A percentile compares a stretch with the other conserved stretches of the same genome.
phyloP scores from a whole-genome alignment of 148 eudicot genomes.

The Rhododendron ovatum region DNA sequence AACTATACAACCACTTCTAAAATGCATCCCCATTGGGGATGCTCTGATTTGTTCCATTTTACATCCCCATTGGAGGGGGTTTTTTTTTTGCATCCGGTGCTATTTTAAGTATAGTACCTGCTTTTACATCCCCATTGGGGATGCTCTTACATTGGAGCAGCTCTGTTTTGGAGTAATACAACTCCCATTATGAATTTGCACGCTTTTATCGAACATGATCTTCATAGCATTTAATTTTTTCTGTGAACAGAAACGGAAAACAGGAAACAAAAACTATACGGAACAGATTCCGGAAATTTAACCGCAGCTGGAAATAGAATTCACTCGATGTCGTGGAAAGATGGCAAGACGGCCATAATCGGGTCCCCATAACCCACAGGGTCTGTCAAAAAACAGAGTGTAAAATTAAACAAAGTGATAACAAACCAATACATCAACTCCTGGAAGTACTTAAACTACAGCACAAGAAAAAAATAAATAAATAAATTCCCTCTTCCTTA shows the following conservation, averaged over 20 bases:
- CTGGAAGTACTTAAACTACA: neutral
- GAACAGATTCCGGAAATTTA: neutral
- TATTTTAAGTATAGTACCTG: too few species aligned
- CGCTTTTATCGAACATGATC: neutral
- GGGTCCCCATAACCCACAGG: constrained; percentile 89
- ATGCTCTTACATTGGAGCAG: neutral
- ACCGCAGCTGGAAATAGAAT: neutral
- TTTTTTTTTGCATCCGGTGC: too few species aligned
- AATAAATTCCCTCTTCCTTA: too few species aligned
- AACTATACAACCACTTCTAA: too few species aligned
- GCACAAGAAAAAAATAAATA: too few species aligned
- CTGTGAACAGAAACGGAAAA: neutral
- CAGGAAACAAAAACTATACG: neutral
- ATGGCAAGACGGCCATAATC: constrained; percentile 74
- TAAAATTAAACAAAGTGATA: neutral
- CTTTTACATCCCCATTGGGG: too few species aligned
- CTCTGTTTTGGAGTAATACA: neutral
- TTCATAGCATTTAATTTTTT: neutral
- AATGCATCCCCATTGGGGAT: too few species aligned
- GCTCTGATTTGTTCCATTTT: too few species aligned
- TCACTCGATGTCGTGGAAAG: constrained; percentile 50
- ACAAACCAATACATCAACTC: neutral
- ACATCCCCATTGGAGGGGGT: too few species aligned
- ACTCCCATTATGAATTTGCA: neutral
- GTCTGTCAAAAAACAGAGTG: constrained; percentile 36